Evolutionary conservation across 2,329 filamentous ascomycete genomes (phyloP).

Genomic region (Akanthomyces lecanii): DNA sequence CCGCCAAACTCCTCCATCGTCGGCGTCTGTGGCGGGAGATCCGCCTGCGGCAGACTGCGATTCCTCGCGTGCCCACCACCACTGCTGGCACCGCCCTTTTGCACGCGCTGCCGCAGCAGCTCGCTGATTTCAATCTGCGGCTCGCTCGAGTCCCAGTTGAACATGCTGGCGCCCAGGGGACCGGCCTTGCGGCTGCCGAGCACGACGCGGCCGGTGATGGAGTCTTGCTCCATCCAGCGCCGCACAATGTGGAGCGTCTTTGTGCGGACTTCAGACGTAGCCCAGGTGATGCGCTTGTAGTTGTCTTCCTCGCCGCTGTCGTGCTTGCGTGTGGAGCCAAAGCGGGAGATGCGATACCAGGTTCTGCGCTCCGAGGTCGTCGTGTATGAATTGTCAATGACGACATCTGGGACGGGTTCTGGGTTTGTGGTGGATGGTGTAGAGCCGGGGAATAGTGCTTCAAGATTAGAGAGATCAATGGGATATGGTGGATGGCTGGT

Average conservation of each 20-base stretch:
- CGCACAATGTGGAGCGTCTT: slow-evolving; percentile 56
- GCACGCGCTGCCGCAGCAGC: slow-evolving; percentile 32
- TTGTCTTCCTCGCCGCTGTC: slow-evolving; percentile 54
- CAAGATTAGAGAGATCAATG: slow-evolving; percentile 33
- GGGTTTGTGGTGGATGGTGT: slow-evolving; percentile 26
- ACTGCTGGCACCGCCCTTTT: background rate
- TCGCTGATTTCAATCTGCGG: slow-evolving; percentile 45
- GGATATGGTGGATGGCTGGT: slow-evolving; percentile 23
- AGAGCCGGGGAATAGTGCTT: slow-evolving; percentile 30
- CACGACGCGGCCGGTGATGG: slow-evolving; percentile 47
- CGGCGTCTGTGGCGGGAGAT: slow-evolving; percentile 22
- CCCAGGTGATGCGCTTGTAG: slow-evolving; percentile 57
- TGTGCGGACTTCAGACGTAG: slow-evolving; percentile 47
- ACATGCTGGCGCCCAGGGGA: slow-evolving; percentile 45
- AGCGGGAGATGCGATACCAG: slow-evolving; percentile 62
- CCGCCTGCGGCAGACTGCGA: slow-evolving; percentile 5
- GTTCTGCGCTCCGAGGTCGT: slow-evolving; percentile 55
- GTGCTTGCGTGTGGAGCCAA: slow-evolving; percentile 54
- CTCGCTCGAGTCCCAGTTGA: slow-evolving; percentile 57
- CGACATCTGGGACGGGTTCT: slow-evolving; percentile 40
- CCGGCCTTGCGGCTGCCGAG: slow-evolving; percentile 36
- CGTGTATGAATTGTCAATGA: slow-evolving; percentile 50
- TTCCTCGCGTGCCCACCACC: slow-evolving; percentile 1
- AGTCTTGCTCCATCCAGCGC: slow-evolving; percentile 64
- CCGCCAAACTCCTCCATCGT: slow-evolving; percentile 28